Base-by-base conservation (phyloP, 176 grass and related monocot species). In the Miscanthus lutarioriparius region DNA sequence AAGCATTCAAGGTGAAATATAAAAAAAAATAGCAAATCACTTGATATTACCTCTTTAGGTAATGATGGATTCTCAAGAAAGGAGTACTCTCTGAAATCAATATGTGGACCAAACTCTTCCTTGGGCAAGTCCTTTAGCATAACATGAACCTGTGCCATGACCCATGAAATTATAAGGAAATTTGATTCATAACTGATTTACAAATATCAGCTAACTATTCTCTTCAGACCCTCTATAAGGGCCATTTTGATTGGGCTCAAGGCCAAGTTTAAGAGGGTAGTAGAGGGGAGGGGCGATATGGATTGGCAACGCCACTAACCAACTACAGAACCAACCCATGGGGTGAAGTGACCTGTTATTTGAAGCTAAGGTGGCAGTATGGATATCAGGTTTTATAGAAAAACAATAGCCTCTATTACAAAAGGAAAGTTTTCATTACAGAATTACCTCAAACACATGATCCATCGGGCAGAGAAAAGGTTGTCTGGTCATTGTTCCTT, bases 391-490 rank as follows among this genome's bases (percentile, higher is more conserved):
- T 74, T 74, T 74, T 43, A 26, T 41, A 43, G 12, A 28, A 30
- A 65, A 14, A 49, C 22, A 49, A 67, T 23, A 20, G 12, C 19
- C 32, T 54, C 22, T 0, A 70, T 23, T 56, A 58, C 12, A 39
- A 59, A 30, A 30, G 39, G 12, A 28, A 4, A 35, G 27, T 12
- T 28, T 47, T 83, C 44, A 27, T 67, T 28, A 19, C 35, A 41
- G 41, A 78, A 84, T 80, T 87, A 99, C 96, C 96, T 99, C 91
- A 88, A 99, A 96, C 70, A 99, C 78, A 88, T 99, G 96, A 78
- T 99, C 96, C 96, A 96, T 96, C 37, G 96, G 93, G 69, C 96
- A 99, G n/a, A 99, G 78, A 91, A 99, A 99, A 87, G 96, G 96
- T 79, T 96, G 93, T 66, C 87, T 93, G 22, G 96, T 99, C 81